Conservation (phyloP, 2,329 filamentous ascomycete genomes). For the Beauveria asiatica region DNA sequence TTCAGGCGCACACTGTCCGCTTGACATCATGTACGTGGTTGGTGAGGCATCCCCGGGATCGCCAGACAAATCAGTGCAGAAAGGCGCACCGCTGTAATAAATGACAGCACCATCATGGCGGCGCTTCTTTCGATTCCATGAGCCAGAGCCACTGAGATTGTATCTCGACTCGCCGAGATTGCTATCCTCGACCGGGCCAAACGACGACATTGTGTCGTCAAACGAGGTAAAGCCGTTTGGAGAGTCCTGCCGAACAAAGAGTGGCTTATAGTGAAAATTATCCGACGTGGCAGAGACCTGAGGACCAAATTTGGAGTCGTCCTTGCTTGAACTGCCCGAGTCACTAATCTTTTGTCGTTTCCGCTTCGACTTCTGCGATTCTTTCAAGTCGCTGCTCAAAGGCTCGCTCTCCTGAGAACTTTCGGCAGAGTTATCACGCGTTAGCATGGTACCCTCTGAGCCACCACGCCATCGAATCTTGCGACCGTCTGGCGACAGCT, state of each 20-base stretch:
- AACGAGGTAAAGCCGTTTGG: constrained; percentile 38
- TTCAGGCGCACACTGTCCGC: constrained; percentile 26
- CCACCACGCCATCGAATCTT: constrained; percentile 76
- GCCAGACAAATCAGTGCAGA: constrained; percentile 72
- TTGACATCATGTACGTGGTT: constrained; percentile 40
- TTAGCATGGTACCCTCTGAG: constrained; percentile 53
- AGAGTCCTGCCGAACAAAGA: constrained; percentile 46
- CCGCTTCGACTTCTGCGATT: constrained; percentile 32
- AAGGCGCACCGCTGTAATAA: constrained; percentile 72
- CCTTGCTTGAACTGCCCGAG: constrained; percentile 28
- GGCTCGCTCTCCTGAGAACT: constrained; percentile 40
- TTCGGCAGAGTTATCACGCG: constrained; percentile 51
- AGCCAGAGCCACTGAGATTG: constrained; percentile 39
- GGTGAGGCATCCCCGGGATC: constrained; percentile 46
- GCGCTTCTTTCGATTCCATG: constrained; percentile 41
- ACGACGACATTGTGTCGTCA: constrained; percentile 42
- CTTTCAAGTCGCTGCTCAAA: constrained; percentile 35
- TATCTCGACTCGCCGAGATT: constrained; percentile 39
- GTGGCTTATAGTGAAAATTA: constrained; percentile 55
- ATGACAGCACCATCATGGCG: constrained; percentile 67
- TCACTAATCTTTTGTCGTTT: constrained; percentile 39
- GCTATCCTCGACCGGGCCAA: constrained; percentile 38
- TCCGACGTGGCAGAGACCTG: constrained; percentile 32
- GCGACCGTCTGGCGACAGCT: constrained; percentile 67
- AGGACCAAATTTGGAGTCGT: constrained; percentile 30